Percentiles rank a stretch among this genome's conserved stretches.
Evolutionary conservation across 352 stramenopile species (phyloP).

Genomic region (Labyrinthula sp.): DNA sequence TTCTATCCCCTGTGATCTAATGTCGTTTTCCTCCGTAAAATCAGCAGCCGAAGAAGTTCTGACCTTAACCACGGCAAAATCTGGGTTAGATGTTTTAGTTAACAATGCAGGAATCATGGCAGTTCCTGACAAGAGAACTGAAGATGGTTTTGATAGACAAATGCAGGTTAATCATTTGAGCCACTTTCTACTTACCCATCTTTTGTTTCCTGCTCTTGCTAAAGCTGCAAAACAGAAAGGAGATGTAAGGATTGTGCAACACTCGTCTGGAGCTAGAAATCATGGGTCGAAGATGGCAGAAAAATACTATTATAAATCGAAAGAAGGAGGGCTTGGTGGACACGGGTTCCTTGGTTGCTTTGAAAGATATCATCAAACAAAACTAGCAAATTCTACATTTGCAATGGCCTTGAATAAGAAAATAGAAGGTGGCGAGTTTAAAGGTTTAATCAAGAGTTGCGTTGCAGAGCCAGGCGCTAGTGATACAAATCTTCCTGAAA

Average conservation of each 20-base stretch:
- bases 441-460: constrained; percentile 18
- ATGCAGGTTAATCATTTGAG: constrained; percentile 43
- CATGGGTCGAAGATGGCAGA: too few relatives aligned
- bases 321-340: too few relatives aligned
- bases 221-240: constrained; percentile 29
- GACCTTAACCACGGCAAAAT: constrained; percentile 6
- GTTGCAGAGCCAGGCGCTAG: constrained; percentile 33
- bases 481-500: constrained; percentile 34
- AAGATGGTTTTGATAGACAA: constrained; percentile 41
- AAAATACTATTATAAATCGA: too few relatives aligned
- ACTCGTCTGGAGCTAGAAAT: constrained; percentile 32
- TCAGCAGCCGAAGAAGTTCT: constrained; percentile 34
- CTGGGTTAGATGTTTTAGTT: constrained; percentile 1
- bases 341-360: too few relatives aligned
- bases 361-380: constrained; percentile 39
- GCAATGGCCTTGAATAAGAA: constrained; percentile 33
- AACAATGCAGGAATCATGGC: constrained; percentile 40
- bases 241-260: constrained; percentile 39
- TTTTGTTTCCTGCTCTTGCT: constrained; percentile 37
- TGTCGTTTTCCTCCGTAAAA: constrained; percentile 36
- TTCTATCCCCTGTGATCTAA: constrained; percentile 38
- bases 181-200: constrained; percentile 39
- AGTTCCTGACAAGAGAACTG: constrained; percentile 33
- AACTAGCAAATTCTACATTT: constrained; percentile 40
- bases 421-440: constrained; percentile 31